Percentiles rank a stretch among this genome's conserved stretches.
Evolutionary conservation across 257 asterid species (phyloP).

Genomic region (Striga asiatica): DNA sequence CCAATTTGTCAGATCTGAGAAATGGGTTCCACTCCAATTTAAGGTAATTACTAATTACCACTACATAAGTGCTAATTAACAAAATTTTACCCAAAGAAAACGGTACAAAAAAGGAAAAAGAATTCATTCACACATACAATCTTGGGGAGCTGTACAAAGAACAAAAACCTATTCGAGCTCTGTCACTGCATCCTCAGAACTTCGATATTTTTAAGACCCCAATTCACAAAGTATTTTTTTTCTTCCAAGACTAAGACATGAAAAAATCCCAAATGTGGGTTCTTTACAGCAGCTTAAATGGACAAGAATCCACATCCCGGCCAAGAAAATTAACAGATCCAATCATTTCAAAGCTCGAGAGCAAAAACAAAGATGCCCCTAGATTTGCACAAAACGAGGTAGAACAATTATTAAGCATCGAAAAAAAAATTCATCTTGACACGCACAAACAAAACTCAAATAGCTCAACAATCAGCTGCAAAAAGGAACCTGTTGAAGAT

Average conservation of each 20-base stretch:
- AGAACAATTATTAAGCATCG: conserved; percentile 1
- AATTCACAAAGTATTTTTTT: background rate
- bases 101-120: background rate
- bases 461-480: conserved; percentile 7
- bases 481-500: background rate
- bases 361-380: background rate
- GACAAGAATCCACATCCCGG: background rate
- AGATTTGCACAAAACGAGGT: background rate
- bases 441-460: conserved; percentile 11
- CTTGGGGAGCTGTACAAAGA: background rate
- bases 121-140: background rate
- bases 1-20: background rate
- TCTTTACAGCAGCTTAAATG: background rate
- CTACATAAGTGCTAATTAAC: background rate
- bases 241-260: conserved; percentile 1
- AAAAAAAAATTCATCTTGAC: background rate
- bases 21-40: background rate
- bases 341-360: conserved; percentile 15
- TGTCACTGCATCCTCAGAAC: background rate
- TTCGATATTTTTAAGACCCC: background rate
- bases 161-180: background rate
- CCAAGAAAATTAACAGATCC: conserved; percentile 24
- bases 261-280: conserved; percentile 1
- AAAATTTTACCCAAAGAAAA: conserved; percentile 12
- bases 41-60: background rate